Conservation (phyloP, 2,329 filamentous ascomycete species). For the Penicillium sp. region DNA sequence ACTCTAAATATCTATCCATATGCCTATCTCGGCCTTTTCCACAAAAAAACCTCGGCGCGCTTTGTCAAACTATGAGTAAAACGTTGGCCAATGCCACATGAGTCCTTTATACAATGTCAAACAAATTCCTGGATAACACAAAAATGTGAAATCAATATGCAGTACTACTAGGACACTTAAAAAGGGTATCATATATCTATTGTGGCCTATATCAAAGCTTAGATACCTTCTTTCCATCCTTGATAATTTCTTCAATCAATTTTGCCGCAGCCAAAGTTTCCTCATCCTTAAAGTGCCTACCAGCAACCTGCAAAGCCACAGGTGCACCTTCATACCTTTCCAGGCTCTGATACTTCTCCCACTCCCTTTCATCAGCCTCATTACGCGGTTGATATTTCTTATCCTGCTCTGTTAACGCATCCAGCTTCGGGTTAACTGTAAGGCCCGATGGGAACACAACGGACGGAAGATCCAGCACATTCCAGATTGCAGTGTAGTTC, state of each 20-base stretch:
- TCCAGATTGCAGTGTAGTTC: slow-evolving; percentile 39
- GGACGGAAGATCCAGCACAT: slow-evolving; percentile 32
- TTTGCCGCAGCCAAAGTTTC: slow-evolving; percentile 41
- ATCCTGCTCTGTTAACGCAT: slow-evolving; percentile 20
- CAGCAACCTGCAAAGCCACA: slow-evolving; percentile 53
- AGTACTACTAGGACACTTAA: too few relatives aligned
- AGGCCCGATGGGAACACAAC: slow-evolving; percentile 31
- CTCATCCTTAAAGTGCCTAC: slow-evolving; percentile 55
- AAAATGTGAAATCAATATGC: too few relatives aligned
- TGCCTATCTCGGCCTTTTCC: too few relatives aligned
- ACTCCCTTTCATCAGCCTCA: slow-evolving; percentile 32
- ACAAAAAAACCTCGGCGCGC: too few relatives aligned
- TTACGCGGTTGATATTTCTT: slow-evolving; percentile 22
- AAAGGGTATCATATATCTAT: too few relatives aligned
- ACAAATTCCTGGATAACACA: too few relatives aligned
- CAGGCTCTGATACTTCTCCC: slow-evolving; percentile 32
- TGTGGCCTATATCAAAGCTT: slow-evolving; percentile 3
- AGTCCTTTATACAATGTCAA: too few relatives aligned
- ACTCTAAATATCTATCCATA: too few relatives aligned
- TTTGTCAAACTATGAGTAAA: too few relatives aligned
- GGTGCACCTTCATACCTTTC: slow-evolving; percentile 44
- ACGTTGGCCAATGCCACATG: too few relatives aligned
- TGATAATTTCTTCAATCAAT: slow-evolving; percentile 23
- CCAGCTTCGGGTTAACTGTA: slow-evolving; percentile 26
- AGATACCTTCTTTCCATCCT: neutral